Base-by-base conservation (phyloP, 805 yeast species). In the Metschnikowia lunata region DNA sequence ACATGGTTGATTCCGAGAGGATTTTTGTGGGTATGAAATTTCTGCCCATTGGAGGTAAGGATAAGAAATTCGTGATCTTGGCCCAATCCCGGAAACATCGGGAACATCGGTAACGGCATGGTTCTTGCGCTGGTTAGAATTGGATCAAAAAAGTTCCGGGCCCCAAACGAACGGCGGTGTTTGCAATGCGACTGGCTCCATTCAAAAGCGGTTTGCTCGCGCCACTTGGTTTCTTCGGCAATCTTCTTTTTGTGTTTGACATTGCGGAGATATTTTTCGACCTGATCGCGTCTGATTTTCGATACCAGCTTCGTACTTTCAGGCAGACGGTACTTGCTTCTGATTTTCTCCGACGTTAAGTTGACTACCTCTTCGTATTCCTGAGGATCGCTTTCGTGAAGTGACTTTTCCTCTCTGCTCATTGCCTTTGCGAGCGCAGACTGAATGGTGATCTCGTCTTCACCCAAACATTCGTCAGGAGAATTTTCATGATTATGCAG, bases 141-240 rank as follows among this genome's bases (percentile, higher is more conserved):
- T 4, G 80, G 78, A n/a, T 73, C 66, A 56, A 76, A 76, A 47
- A 75, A 76, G 42, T 71, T 71, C 7, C 62, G 57, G 12, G 62
- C 53, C 38, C 67, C 75, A 11, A 79, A 50, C 0, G 78, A 60
- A 36, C 74, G 58, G 7, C 72, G 65, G n/a, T 64, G 53, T 13
- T 61, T 55, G 33, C 55, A 51, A 51, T 64, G 61, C 34, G 67
- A 61, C 31, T 54, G 64, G 34, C 77, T 69, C 76, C 79, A 77
- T 42, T 79, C 83, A 47, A 64, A 78, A 0, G 83, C 81, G 34
- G 70, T 68, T 32, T 64, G 56, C 37, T 74, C 75, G 31, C 80
- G 69, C 53, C 76, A 78, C 34, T 65, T 55, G 32, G 65, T 64
- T 45, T 76, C 77, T 31, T 72, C 72, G 29, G 65, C 66, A 14